Conservation (phyloP, 768 basidiomycete genomes). For the Tubosaeta sp. region DNA sequence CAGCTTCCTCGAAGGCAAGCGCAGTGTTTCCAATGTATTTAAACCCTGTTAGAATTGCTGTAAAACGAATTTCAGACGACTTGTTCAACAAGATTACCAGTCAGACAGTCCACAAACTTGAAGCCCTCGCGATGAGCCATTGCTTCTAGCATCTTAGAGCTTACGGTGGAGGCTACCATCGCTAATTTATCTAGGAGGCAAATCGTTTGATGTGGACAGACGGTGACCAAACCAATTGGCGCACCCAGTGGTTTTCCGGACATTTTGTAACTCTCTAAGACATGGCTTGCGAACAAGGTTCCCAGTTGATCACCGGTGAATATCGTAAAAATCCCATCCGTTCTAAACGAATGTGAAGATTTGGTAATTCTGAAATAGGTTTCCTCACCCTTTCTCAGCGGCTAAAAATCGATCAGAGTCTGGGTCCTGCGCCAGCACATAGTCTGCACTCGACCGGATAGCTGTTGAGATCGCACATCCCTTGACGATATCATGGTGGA, state of each 20-base stretch:
- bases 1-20: constrained; percentile 55
- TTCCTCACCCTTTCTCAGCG: constrained; percentile 58
- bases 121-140: constrained; percentile 78
- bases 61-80: neutral
- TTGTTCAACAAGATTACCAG: constrained; percentile 43
- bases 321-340: constrained; percentile 53
- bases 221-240: constrained; percentile 17
- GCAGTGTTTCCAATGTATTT: constrained; percentile 89
- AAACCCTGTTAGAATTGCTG: constrained; percentile 52
- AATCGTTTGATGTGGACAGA: constrained; percentile 38
- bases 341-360: constrained; percentile 6
- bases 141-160: constrained; percentile 81
- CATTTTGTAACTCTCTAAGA: constrained; percentile 41
- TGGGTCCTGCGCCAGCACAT: constrained; percentile 87
- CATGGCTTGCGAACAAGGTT: constrained; percentile 45
- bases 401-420: constrained; percentile 83
- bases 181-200: constrained; percentile 55
- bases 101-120: constrained; percentile 80
- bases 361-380: neutral
- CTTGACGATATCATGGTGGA: constrained; percentile 35
- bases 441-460: constrained; percentile 43
- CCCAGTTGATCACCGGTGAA: constrained; percentile 90
- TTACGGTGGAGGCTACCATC: constrained; percentile 87
- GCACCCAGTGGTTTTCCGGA: constrained; percentile 43
- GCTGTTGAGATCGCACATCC: constrained; percentile 69